Conservation (phyloP, 345 rosid genomes). For the Hibiscus trionum region DNA sequence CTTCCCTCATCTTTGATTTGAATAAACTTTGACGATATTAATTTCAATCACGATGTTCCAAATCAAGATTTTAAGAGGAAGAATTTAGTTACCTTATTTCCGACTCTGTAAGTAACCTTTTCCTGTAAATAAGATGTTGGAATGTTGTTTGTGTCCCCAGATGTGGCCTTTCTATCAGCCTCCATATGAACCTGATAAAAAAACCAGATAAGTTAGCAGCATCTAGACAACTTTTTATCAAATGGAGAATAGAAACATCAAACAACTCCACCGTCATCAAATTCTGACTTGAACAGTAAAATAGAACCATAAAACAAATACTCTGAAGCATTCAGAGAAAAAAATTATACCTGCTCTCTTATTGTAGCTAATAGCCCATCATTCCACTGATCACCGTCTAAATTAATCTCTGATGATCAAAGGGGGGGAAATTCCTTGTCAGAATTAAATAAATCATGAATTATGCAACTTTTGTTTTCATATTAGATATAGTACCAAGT, state of each 20-base stretch:
- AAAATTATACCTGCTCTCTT: constrained; percentile 69
- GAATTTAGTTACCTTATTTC: constrained; percentile 49
- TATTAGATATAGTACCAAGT: neutral
- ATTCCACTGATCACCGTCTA: constrained; percentile 90
- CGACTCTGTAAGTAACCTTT: constrained; percentile 63
- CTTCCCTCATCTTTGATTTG: neutral
- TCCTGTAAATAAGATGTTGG: constrained; percentile 43
- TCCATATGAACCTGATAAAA: constrained; percentile 83
- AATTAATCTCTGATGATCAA: constrained; percentile 48
- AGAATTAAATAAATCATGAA: neutral
- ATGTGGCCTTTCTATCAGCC: constrained; percentile 68
- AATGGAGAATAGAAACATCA: neutral
- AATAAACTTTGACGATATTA: neutral
- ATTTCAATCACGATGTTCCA: neutral
- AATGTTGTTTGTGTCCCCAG: constrained; percentile 34
- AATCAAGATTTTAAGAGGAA: neutral
- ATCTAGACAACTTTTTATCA: constrained; percentile 1
- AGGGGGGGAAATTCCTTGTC: neutral
- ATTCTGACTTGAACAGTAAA: constrained; percentile 13
- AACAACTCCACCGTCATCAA: neutral
- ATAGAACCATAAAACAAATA: neutral
- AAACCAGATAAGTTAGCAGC: neutral
- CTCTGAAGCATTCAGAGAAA: neutral
- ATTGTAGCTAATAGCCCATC: constrained; percentile 87
- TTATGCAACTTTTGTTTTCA: neutral